Evolutionary conservation across 371 early-diverging fungal species (phyloP).

Genomic region (Synchytrium microbalum): DNA sequence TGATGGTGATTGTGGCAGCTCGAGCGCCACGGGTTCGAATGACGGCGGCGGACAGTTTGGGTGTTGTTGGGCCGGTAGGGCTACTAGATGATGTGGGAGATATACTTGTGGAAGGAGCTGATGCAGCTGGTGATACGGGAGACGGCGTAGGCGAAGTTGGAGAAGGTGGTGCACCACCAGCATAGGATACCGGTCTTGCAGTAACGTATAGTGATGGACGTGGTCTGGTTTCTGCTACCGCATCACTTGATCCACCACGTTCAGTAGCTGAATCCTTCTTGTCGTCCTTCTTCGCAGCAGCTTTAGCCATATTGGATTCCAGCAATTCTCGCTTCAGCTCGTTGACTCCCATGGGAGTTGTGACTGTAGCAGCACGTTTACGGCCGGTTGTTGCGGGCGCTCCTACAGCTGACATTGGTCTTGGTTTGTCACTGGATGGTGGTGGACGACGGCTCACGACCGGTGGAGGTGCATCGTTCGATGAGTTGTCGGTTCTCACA

Average conservation of each 20-base stretch:
- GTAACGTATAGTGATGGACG: slow-evolving; percentile 7
- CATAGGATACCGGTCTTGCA: slow-evolving; percentile 28
- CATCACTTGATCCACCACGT: background rate
- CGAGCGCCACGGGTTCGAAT: background rate
- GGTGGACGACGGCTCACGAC: background rate
- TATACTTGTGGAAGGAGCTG: background rate
- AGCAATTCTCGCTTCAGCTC: slow-evolving; percentile 26
- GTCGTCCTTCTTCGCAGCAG: background rate
- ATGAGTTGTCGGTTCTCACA: background rate
- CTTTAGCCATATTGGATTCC: background rate
- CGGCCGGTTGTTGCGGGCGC: background rate
- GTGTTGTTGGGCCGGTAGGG: slow-evolving; percentile 20
- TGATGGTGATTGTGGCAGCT: background rate
- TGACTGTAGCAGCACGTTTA: slow-evolving; percentile 23
- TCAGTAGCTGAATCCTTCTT: background rate
- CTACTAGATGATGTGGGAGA: background rate
- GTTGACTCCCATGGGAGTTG: slow-evolving; percentile 21
- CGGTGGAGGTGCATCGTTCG: background rate
- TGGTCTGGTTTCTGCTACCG: slow-evolving; percentile 9
- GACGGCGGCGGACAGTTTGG: slow-evolving; percentile 10
- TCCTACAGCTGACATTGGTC: background rate
- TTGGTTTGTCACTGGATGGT: background rate
- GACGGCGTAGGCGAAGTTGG: slow-evolving; percentile 12
- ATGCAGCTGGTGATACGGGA: background rate
- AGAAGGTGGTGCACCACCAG: slow-evolving; percentile 19